phyloP scores from a whole-genome alignment of 2,329 filamentous ascomycete genomes.

The Trichoderma breve region DNA sequence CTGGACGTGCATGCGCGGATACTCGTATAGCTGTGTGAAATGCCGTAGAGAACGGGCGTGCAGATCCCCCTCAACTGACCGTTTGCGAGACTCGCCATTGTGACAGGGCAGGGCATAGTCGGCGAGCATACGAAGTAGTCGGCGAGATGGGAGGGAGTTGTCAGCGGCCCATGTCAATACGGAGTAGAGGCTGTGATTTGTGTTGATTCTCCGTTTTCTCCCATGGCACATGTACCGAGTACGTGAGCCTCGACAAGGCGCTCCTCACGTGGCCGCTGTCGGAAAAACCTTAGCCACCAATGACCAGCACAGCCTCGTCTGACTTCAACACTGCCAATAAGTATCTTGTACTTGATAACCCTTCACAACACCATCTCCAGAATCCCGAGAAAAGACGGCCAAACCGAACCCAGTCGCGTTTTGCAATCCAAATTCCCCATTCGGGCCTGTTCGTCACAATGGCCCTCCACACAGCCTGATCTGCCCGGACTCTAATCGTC shows the following conservation, averaged over 20 bases:
- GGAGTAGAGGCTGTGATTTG: not conserved
- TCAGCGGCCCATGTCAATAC: not conserved
- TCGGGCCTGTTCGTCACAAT: not conserved
- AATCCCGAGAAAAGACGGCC: not conserved
- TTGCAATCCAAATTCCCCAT: not conserved
- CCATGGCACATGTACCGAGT: not conserved
- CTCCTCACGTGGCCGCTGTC: not conserved
- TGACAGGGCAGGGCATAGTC: not conserved
- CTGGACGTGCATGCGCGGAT: not conserved
- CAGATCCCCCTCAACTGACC: not conserved
- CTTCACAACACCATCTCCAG: not conserved
- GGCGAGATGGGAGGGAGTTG: not conserved
- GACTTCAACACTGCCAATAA: not conserved
- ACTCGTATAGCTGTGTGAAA: not conserved
- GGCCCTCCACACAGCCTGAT: not conserved
- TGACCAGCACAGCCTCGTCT: not conserved
- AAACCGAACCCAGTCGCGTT: not conserved
- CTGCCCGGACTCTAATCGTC: not conserved
- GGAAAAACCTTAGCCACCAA: conserved; percentile 4
- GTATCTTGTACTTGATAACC: not conserved
- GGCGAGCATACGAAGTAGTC: not conserved
- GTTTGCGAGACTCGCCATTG: not conserved
- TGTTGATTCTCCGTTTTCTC: not conserved
- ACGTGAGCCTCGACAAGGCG: not conserved
- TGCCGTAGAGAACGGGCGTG: not conserved